A percentile compares a stretch with the other conserved stretches of the same genome.
Evolutionary conservation across 129 eudicot species (phyloP).

Genomic region (Lactuca saligna): DNA sequence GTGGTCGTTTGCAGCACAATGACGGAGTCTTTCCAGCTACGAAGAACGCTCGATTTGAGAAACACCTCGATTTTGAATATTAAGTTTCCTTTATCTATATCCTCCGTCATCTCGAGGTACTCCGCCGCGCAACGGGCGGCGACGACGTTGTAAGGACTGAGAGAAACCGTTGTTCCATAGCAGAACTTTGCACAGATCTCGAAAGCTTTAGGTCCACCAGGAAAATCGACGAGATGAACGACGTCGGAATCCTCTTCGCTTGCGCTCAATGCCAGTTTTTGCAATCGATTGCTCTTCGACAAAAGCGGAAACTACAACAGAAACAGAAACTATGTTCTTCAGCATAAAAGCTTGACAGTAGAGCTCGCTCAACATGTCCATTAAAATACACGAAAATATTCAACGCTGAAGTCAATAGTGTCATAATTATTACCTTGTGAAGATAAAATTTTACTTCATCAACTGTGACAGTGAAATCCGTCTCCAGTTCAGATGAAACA

Average conservation of each 20-base stretch:
- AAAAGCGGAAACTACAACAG: conserved; percentile 77
- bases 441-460: conserved; percentile 70
- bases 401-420: neutral
- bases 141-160: conserved; percentile 77
- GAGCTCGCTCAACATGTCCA: neutral
- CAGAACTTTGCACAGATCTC: conserved; percentile 93
- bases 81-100: conserved; percentile 72
- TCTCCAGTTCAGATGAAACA: conserved; percentile 67
- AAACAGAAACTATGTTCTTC: conserved; percentile 7
- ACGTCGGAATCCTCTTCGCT: conserved; percentile 49
- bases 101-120: conserved; percentile 90
- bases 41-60: conserved; percentile 69
- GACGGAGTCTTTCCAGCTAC: conserved; percentile 93
- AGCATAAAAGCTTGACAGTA: neutral
- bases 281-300: conserved; percentile 81
- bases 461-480: conserved; percentile 59
- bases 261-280: conserved; percentile 55
- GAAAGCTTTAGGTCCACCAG: conserved; percentile 80
- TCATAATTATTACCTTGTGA: conserved; percentile 69
- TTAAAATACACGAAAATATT: neutral
- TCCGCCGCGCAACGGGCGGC: conserved; percentile 94
- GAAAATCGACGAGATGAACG: conserved; percentile 56
- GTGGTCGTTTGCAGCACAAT: conserved; percentile 68
- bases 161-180: conserved; percentile 72
- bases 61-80: conserved; percentile 73